Percentiles rank a stretch among this genome's conserved stretches.
Evolutionary conservation across 2,329 filamentous ascomycete species (phyloP).

Genomic region (Alternaria viburni): DNA sequence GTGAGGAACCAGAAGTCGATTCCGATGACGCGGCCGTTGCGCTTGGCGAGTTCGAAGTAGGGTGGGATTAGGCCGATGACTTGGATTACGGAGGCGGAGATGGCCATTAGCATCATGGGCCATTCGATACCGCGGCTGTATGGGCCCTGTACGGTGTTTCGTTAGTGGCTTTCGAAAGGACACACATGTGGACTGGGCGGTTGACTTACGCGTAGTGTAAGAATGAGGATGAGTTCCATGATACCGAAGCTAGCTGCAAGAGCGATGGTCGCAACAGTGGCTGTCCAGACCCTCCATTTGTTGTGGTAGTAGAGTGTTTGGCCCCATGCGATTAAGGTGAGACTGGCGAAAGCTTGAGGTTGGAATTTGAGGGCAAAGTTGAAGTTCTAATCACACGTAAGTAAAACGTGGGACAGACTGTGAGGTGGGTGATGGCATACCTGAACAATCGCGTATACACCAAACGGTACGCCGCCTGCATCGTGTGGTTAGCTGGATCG

Average conservation of each 20-base stretch:
- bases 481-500: neutral
- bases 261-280: constrained; percentile 49
- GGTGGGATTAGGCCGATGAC: constrained; percentile 64
- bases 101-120: constrained; percentile 63
- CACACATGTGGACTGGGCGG: too few relatives aligned
- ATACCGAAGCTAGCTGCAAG: constrained; percentile 58
- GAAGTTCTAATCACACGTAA: constrained; percentile 52
- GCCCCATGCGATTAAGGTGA: constrained; percentile 59
- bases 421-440: constrained; percentile 28
- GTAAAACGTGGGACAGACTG: neutral
- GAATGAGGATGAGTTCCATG: constrained; percentile 62
- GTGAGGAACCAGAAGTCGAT: constrained; percentile 65
- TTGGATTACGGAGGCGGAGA: constrained; percentile 64
- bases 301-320: constrained; percentile 61
- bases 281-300: constrained; percentile 57
- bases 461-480: constrained; percentile 55
- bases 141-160: constrained; percentile 51
- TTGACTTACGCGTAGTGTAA: constrained; percentile 59
- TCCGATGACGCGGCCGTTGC: constrained; percentile 66
- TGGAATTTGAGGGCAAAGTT: constrained; percentile 62
- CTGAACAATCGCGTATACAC: constrained; percentile 60
- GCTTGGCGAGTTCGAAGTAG: constrained; percentile 68
- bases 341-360: constrained; percentile 59
- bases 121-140: constrained; percentile 61
- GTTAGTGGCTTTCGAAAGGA: neutral